Evolutionary conservation across 805 yeast species (phyloP), one percentile per base, ranked within the genome.

Genomic region (Metschnikowia lachancei): DNA sequence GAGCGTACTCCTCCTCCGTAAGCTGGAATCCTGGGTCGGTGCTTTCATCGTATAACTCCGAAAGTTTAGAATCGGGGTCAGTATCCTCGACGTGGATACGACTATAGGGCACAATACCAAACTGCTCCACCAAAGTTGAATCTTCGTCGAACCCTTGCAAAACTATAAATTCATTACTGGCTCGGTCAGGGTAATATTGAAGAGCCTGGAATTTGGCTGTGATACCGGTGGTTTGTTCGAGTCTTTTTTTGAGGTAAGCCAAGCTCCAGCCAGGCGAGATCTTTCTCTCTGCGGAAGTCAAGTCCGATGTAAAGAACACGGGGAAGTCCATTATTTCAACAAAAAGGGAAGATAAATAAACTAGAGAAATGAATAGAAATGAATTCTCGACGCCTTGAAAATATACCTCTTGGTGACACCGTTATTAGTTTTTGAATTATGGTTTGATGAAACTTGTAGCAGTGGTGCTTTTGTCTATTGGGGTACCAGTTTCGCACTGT

Each of bases 221-320:
- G 22, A 88, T 77, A 2, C 96, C 96, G 0, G 95, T 86, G 50
- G 87, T 78, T 30, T 70, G 73, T 56, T 86, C 94, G 10, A 88
- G 62, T 46, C 78, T 74, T 33, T 63, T 52, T 52, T 80, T 77
- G 41, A 87, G 72, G 50, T 78, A 66, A 6, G 62, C 63, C 13
- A 86, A 45, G 0, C 78, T 62, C 91, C 92, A 86, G 32, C 70
- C 73, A 0, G 80, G 76, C 0, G 85, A 77, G 24, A 88, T 65
- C 35, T 86, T 66, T 44, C 91, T 66, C 58, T 85, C 91, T 2
- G 94, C 81, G 8, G 85, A 77, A 1, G 87, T 84, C 55, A 82
- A 66, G 19, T 72, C 74, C 2, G 94, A 84, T 1, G 88, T 81
- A 29, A 86, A 69, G 53, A 76, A 76, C 3, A 85, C 69, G 14